phyloP scores from a whole-genome alignment of 345 rosid genomes.

The Pelargonium nanum region DNA sequence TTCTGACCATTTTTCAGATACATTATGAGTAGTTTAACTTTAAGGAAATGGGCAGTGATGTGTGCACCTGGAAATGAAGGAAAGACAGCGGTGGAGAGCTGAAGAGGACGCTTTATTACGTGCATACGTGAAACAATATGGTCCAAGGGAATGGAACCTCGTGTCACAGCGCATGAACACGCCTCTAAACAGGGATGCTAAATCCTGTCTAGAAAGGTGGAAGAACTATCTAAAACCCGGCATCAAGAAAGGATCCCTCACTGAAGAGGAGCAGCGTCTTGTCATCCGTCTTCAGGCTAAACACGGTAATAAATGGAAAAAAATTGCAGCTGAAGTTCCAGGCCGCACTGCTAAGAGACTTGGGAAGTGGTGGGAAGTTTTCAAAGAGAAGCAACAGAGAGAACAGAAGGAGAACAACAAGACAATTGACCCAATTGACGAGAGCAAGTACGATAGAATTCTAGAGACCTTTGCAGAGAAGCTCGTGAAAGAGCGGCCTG shows the following conservation, averaged over 20 bases:
- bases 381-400: constrained; percentile 87
- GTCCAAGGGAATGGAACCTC: constrained; percentile 93
- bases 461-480: constrained; percentile 92
- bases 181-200: constrained; percentile 76
- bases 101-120: constrained; percentile 88
- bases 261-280: constrained; percentile 85
- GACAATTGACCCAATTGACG: constrained; percentile 62
- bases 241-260: constrained; percentile 88
- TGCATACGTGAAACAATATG: constrained; percentile 86
- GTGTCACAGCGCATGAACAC: constrained; percentile 88
- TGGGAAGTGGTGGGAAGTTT: constrained; percentile 99
- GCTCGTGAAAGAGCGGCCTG: constrained; percentile 63
- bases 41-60: constrained; percentile 53
- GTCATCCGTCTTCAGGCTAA: constrained; percentile 84
- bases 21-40: constrained; percentile 38
- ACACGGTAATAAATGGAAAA: constrained; percentile 99
- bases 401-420: constrained; percentile 74
- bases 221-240: constrained; percentile 97
- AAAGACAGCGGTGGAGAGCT: constrained; percentile 99
- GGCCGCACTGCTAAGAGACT: constrained; percentile 90
- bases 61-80: constrained; percentile 78
- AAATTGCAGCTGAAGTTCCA: constrained; percentile 94
- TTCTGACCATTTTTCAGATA: constrained; percentile 21
- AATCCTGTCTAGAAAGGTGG: constrained; percentile 95
- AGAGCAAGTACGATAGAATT: constrained; percentile 80